These are phyloP conservation scores for Trypanosoma scelopori DNA, from an alignment of 208 protist genomes.

Conservation along the genomic window DNA sequence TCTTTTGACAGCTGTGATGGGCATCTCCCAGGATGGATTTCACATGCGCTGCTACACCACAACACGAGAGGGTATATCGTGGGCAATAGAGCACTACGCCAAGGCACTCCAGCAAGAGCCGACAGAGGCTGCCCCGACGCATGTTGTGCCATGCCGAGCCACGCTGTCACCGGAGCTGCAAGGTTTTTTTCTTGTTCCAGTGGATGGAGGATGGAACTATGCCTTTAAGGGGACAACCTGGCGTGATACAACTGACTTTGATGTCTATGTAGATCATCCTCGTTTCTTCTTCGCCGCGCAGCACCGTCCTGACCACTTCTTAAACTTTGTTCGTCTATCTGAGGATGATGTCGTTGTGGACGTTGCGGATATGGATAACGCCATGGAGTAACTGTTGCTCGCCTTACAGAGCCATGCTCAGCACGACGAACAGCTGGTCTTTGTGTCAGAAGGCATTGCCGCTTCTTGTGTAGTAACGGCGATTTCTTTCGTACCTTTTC, in stretches of 20 bases:
- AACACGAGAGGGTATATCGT: conserved; percentile 77
- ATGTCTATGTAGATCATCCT: conserved; percentile 70
- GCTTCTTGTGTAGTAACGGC: too few relatives aligned
- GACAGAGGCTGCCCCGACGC: conserved; percentile 45
- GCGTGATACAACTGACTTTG: conserved; percentile 75
- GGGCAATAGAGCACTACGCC: conserved; percentile 59
- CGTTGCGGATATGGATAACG: conserved; percentile 59
- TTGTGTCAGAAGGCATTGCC: too few relatives aligned
- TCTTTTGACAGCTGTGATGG: conserved; percentile 41
- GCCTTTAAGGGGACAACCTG: conserved; percentile 80
- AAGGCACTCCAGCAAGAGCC: conserved; percentile 54
- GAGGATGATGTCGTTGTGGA: conserved; percentile 49
- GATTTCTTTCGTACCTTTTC: too few relatives aligned
- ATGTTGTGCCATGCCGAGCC: conserved; percentile 58
- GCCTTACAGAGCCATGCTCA: background rate
- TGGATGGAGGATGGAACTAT: conserved; percentile 82
- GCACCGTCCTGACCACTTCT: conserved; percentile 85
- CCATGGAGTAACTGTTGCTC: conserved; percentile 13
- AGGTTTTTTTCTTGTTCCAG: conserved; percentile 82
- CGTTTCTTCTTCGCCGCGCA: conserved; percentile 65
- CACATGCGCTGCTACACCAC: conserved; percentile 75
- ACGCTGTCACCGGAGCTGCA: conserved; percentile 60
- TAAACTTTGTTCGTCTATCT: conserved; percentile 77
- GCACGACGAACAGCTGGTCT: background rate
- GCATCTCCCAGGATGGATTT: conserved; percentile 68